Evolutionary conservation across 768 basidiomycete species (phyloP), one percentile per base, ranked within the genome.

Genomic region (Tremella mesenterica): DNA sequence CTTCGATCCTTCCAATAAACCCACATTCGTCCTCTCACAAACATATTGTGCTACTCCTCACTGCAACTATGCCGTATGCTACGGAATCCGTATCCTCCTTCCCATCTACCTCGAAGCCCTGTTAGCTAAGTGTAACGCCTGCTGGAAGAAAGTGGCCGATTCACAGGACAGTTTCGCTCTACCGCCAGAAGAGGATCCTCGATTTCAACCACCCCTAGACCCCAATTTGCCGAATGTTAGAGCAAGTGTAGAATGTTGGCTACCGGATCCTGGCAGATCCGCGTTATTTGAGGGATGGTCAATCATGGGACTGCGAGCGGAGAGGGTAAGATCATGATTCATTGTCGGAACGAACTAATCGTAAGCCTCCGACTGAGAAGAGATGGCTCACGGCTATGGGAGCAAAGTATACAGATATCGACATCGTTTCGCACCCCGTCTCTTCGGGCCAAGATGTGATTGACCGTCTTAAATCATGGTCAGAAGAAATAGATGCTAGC

Each of bases 131-230:
- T 34, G 60, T 8, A 43, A 20, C 8, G 41, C 45, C 1, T 56
- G 65, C 48, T 67, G 65, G 68, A 64, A 64, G 29, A 48, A 57
- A 23, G 53, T 59, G 28, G 68, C 65, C 5, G 68, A 65, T 51
- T 50, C 39, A 13, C 57, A 64, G 48, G 68, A 70, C 38, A 61
- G 58, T 20, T 70, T 67, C 45, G 23, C 8, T 1, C 20, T 67
- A 18, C 68, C 68, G 21, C 47, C 59, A 25, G 53, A 47, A 20
- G 48, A 52, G 4, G 46, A 34, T 14, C 27, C 46, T 18, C 34
- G 39, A 16, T 69, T 39, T 31, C 52, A 56, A 29, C 67, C 67
- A 13, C 34, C 43, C 7, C 21, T 64, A 3, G 63, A 62, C 36
- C 39, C 39, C 1, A 23, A 38, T 5, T n/a, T 64, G 5, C 56